Percentiles rank a stretch among this genome's conserved stretches.
phyloP scores from a whole-genome alignment of 192 early-diverging fungal species.

The Chytriomyces sp. region DNA sequence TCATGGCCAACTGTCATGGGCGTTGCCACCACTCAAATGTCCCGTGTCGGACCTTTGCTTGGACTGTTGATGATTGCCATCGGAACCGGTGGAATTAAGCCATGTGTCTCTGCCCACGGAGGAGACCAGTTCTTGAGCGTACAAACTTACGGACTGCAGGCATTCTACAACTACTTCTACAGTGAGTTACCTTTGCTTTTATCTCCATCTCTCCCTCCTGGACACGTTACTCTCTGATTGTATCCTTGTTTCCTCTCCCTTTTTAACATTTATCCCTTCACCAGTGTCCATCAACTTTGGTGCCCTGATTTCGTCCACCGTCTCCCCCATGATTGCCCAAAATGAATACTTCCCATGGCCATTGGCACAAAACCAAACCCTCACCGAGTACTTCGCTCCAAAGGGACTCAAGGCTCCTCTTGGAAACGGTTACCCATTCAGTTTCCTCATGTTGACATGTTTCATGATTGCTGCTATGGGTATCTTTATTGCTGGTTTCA shows the following conservation, averaged over 20 bases:
- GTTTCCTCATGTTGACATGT: constrained; percentile 49
- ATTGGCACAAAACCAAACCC: not conserved
- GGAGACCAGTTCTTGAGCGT: constrained; percentile 58
- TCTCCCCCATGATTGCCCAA: constrained; percentile 48
- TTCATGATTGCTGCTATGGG: constrained; percentile 49
- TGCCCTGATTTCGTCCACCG: constrained; percentile 54
- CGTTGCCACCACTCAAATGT: constrained; percentile 22
- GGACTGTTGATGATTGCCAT: constrained; percentile 57
- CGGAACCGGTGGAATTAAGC: constrained; percentile 73
- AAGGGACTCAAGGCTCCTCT: constrained; percentile 24
- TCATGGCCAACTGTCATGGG: constrained; percentile 54
- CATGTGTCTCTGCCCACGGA: constrained; percentile 64
- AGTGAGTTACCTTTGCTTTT: no score
- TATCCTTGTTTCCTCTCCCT: no score
- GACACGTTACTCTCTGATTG: no score
- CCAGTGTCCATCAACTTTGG: constrained; percentile 64
- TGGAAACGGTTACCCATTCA: constrained; percentile 53
- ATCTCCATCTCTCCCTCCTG: no score
- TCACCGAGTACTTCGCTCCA: not conserved
- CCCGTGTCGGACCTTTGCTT: constrained; percentile 29
- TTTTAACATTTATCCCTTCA: no score
- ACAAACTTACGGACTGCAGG: constrained; percentile 54
- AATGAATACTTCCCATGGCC: constrained; percentile 15
- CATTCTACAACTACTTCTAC: constrained; percentile 62
- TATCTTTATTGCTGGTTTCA: constrained; percentile 59